These are phyloP conservation scores for Clathrospora elynae DNA, from an alignment of 2,329 filamentous ascomycete species.

Conservation along the genomic window DNA sequence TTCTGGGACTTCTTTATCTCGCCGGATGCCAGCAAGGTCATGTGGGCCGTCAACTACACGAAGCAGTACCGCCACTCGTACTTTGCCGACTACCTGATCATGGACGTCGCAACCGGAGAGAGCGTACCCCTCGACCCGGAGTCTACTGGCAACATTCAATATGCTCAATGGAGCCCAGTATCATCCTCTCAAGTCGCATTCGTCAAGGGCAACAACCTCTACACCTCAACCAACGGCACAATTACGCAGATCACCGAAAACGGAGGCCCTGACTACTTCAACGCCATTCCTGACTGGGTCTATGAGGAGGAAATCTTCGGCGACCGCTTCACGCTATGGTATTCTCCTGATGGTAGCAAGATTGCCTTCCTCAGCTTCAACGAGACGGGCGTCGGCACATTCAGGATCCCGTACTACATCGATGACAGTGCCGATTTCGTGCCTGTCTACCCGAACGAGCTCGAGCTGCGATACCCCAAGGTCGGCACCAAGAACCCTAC, in stretches of 20 bases:
- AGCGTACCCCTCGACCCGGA: conserved; percentile 62
- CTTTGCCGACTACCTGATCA: conserved; percentile 68
- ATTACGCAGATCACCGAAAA: conserved; percentile 63
- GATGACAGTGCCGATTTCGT: conserved; percentile 58
- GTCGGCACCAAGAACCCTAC: conserved; percentile 71
- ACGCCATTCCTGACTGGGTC: conserved; percentile 67
- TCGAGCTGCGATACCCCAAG: conserved; percentile 71
- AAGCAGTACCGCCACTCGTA: conserved; percentile 72
- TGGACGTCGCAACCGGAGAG: conserved; percentile 64
- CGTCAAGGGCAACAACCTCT: conserved; percentile 70
- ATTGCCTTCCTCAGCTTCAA: conserved; percentile 63
- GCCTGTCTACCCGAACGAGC: conserved; percentile 65
- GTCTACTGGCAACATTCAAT: conserved; percentile 69
- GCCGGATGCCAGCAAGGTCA: conserved; percentile 61
- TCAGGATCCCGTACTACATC: conserved; percentile 71
- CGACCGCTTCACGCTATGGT: conserved; percentile 60
- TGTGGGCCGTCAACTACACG: conserved; percentile 69
- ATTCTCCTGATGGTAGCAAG: conserved; percentile 61
- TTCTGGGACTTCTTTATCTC: conserved; percentile 66
- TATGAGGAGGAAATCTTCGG: conserved; percentile 65
- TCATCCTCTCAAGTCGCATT: conserved; percentile 66
- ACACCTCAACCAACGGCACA: conserved; percentile 61
- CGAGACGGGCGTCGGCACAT: conserved; percentile 70
- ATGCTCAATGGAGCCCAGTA: conserved; percentile 64
- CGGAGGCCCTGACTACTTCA: conserved; percentile 66